These are phyloP conservation scores for Hypoxylon fragiforme DNA, from an alignment of 495 filamentous ascomycete species.

Conservation along the genomic window DNA sequence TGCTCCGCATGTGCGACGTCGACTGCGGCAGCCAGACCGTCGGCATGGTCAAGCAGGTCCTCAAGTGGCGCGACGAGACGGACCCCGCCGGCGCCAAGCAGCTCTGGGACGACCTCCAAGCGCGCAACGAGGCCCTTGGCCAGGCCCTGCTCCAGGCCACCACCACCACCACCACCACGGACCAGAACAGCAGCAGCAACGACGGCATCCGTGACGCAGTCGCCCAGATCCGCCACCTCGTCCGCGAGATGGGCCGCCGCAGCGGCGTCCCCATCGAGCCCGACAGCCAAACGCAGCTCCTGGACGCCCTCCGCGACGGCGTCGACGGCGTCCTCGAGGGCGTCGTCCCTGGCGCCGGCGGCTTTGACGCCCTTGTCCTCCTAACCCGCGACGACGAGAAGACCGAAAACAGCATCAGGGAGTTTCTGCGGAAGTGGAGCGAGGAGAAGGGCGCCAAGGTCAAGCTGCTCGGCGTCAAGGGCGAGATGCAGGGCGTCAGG, in stretches of 20 bases:
- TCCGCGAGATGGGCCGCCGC: slow-evolving; percentile 72
- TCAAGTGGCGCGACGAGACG: slow-evolving; percentile 75
- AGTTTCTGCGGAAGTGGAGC: slow-evolving; percentile 68
- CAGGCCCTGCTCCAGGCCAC: slow-evolving; percentile 49
- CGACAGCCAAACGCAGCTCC: slow-evolving; percentile 74
- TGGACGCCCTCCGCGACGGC: slow-evolving; percentile 68
- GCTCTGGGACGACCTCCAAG: slow-evolving; percentile 75
- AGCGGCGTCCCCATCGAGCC: slow-evolving; percentile 92
- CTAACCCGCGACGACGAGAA: slow-evolving; percentile 73
- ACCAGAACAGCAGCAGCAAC: slow-evolving; percentile 41
- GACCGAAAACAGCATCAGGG: slow-evolving; percentile 64
- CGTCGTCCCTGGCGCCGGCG: slow-evolving; percentile 92
- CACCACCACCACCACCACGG: no score
- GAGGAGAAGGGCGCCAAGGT: slow-evolving; percentile 70
- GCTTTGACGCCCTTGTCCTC: slow-evolving; percentile 87
- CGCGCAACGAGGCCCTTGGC: slow-evolving; percentile 71
- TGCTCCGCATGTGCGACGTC: slow-evolving; percentile 91
- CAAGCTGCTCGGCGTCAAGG: slow-evolving; percentile 74
- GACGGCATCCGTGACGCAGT: slow-evolving; percentile 46
- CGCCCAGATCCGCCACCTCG: slow-evolving; percentile 50
- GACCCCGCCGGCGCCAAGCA: slow-evolving; percentile 66
- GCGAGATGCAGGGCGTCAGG: slow-evolving; percentile 84
- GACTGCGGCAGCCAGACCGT: slow-evolving; percentile 93
- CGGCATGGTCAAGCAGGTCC: slow-evolving; percentile 89
- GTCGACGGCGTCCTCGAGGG: slow-evolving; percentile 85